Evolutionary conservation across 192 early-diverging fungal species (phyloP), one percentile per base, ranked within the genome.

Genomic region (Coemansia sp.): DNA sequence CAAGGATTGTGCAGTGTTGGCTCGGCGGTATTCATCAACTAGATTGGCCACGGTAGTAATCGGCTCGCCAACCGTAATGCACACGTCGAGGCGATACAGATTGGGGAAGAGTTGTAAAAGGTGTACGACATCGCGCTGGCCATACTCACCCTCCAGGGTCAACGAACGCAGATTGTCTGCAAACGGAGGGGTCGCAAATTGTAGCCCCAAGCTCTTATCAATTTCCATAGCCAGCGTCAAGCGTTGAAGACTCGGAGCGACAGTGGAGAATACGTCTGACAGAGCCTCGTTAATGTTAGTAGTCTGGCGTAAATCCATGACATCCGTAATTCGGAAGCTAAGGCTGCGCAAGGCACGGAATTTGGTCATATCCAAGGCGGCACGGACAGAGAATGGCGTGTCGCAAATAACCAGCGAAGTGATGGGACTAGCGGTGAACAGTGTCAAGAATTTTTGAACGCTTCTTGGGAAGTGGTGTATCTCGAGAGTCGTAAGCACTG

Each of bases 401-500:
- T 41, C 67, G 5, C 44, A 75, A 17, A 27, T 54, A 21, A 62
- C 31, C 21, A 75, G 73, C 13, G 39, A 41, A 9, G 19, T 3
- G 14, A 69, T 17, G 1, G 62, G 66, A 59, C 73, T 65, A 13
- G 36, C 16, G 9, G 42, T 35, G 64, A 74, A 74, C 36, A 65
- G 40, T 14, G 40, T 41, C 40, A 41, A 13, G 11, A 41, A 41
- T 14, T 41, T 41, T 56, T 48, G 7, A 19, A 9, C 4, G 45
- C 6, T 2, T 9, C 45, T 21, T 24, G 64, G 40, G 14, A 41
- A 69, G 56, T 67, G 59, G 10, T 56, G 50, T 4, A 74, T 8
- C 9, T 53, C 66, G 10, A 74, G 63, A 16, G 29, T 41, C 27
- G 37, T 46, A 34, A 74, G 57, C 29, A 35, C 45, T 2, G 73